phyloP scores from a whole-genome alignment of 208 protist genomes.

The Trypanosomatidae sp. region DNA sequence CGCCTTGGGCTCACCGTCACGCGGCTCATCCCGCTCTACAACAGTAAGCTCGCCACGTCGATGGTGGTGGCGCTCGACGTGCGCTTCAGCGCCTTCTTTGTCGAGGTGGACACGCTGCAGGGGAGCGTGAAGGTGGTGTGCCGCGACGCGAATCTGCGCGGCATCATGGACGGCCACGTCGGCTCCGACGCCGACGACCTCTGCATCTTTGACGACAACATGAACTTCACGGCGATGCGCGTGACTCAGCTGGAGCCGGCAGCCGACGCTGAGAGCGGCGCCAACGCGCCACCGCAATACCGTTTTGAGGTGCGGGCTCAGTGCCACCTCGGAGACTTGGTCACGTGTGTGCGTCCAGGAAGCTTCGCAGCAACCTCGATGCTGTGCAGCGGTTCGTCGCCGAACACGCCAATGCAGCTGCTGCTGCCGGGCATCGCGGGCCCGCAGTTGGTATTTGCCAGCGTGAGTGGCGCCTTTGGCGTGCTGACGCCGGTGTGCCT shows the following conservation, averaged over 20 bases:
- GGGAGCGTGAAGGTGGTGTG: constrained; percentile 57
- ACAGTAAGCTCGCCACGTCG: no score
- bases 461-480: constrained; percentile 69
- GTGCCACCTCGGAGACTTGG: constrained; percentile 73
- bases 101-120: constrained; percentile 70
- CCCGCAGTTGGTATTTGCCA: constrained; percentile 73
- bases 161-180: constrained; percentile 60
- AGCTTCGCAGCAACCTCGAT: constrained; percentile 53
- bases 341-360: constrained; percentile 63
- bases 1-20: constrained; percentile 61
- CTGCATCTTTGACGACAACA: constrained; percentile 66
- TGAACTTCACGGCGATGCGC: constrained; percentile 57
- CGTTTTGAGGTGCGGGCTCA: constrained; percentile 37
- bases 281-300: background rate
- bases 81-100: constrained; percentile 61
- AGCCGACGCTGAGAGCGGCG: background rate
- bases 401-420: background rate
- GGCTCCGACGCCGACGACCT: constrained; percentile 17
- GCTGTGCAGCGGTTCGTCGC: background rate
- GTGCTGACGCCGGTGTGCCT: constrained; percentile 55
- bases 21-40: constrained; percentile 56
- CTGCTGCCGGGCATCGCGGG: constrained; percentile 45
- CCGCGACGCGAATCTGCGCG: constrained; percentile 50
- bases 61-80: constrained; percentile 73
- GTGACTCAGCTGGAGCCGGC: no score